Percentiles rank a stretch among this genome's conserved stretches.
Conservation (phyloP, 768 basidiomycete species). For the Chalciporus pseudorubinellus region DNA sequence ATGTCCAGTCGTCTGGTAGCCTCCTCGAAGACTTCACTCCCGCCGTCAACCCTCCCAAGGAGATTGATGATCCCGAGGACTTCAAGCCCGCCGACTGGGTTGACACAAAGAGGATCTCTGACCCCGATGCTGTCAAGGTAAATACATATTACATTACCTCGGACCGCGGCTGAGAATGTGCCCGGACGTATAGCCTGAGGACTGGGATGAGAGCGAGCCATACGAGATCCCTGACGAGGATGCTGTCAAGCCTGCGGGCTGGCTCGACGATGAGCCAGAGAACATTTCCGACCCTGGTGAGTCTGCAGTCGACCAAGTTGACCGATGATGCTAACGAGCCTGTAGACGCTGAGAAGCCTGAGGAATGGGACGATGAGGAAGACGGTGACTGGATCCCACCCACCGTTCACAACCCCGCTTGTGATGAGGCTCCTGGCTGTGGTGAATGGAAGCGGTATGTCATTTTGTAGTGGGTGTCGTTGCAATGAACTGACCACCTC, state of each 20-base stretch:
- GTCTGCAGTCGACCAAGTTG: constrained; percentile 12
- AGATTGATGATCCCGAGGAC: constrained; percentile 93
- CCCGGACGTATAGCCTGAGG: constrained; percentile 59
- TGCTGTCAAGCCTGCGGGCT: constrained; percentile 88
- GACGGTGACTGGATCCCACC: constrained; percentile 99
- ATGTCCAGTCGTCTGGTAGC: constrained; percentile 72
- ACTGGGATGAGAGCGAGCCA: constrained; percentile 98
- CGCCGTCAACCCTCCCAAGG: constrained; percentile 85
- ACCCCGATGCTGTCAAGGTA: constrained; percentile 82
- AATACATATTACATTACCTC: background rate
- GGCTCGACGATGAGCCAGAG: constrained; percentile 87
- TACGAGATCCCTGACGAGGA: constrained; percentile 87
- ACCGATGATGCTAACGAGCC: background rate
- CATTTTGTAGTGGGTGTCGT: background rate
- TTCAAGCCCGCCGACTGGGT: constrained; percentile 93
- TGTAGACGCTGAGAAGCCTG: constrained; percentile 85
- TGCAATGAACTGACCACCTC: background rate
- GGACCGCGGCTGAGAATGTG: background rate
- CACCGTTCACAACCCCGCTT: constrained; percentile 85
- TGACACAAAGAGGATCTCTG: constrained; percentile 80
- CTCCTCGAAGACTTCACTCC: constrained; percentile 94
- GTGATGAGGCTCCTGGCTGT: constrained; percentile 87
- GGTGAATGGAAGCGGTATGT: constrained; percentile 86
- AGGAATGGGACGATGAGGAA: constrained; percentile 99
- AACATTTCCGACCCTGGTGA: constrained; percentile 84